Evolutionary conservation across 805 yeast species (phyloP).

Genomic region (Candida boidinii): DNA sequence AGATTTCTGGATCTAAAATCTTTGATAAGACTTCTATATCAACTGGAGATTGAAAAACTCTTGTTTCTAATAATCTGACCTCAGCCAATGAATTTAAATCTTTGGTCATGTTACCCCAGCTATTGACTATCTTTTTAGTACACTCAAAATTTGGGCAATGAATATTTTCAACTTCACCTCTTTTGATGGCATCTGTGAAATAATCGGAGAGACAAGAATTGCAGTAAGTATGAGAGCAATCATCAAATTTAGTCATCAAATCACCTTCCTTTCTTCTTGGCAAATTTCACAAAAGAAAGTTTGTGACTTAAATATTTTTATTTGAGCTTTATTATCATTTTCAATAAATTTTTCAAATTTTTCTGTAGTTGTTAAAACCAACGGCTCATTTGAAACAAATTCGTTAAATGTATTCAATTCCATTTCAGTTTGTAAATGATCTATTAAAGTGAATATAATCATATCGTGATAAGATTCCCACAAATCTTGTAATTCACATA

Average conservation of each 20-base stretch:
- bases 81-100: constrained; percentile 7
- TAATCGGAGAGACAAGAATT: constrained; percentile 34
- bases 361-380: constrained; percentile 1
- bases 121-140: constrained; percentile 19
- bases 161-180: constrained; percentile 41
- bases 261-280: constrained; percentile 40
- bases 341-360: constrained; percentile 7
- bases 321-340: constrained; percentile 16
- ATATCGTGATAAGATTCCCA: constrained; percentile 30
- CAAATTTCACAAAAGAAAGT: constrained; percentile 52
- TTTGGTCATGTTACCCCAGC: constrained; percentile 8
- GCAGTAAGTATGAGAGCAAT: constrained; percentile 46
- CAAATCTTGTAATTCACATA: constrained; percentile 14
- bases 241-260: constrained; percentile 25
- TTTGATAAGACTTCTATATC: constrained; percentile 24
- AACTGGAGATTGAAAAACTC: constrained; percentile 34
- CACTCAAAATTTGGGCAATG: constrained; percentile 54
- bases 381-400: constrained; percentile 4
- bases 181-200: constrained; percentile 29
- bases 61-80: constrained; percentile 23
- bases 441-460: constrained; percentile 35
- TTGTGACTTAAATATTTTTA: constrained; percentile 21
- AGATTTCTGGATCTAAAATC: constrained; percentile 20
- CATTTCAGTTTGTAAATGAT: constrained; percentile 23
- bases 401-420: too few species aligned